Base-by-base conservation (phyloP, 805 yeast species). In the Candida vartiovaarae region DNA sequence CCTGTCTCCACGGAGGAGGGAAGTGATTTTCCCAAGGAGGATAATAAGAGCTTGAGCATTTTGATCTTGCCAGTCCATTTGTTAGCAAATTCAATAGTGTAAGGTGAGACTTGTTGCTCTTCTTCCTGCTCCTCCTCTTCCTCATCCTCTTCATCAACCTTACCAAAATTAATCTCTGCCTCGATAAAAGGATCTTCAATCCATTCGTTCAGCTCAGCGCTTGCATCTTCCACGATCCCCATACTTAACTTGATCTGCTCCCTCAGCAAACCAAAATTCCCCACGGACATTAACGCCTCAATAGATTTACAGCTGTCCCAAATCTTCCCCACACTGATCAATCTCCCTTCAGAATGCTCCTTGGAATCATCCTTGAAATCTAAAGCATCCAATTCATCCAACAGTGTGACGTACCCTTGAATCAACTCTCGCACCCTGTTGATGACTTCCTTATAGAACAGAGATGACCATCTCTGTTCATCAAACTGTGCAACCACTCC, bases 181-280 rank as follows among this genome's bases (percentile, higher is more conserved):
- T 53, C 45, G 7, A 63, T 64, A 10, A 64, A 65, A 0, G 90
- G 91, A 48, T 80, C 71, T 45, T 77, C 76, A 3, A 80, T 55
- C 86, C 91, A 85, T 45, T 77, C 86, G 23, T 68, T 76, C 40
- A 83, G 71, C 53, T 86, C 95, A 8, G 71, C 75, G n/a, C 75
- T 61, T 0, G 81, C 83, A 60, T 84, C 91, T 20, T 69, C 73
- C 6, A 82, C 66, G 43, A 84, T 56, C 2, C 56, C 50, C 26
- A 74, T 63, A 8, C 73, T 67, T 41, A 66, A 65, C 44, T 64
- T 67, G 4, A 83, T 62, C 42, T 71, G 73, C 29, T 53, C 52
- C 32, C 72, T 74, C 41, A 84, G 61, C 2, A 79, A 54, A 2
- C 80, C 83, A 15, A 77, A 48, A 39, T 76, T 72, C 0, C 88